Evolutionary conservation across 1,139 yeast species (phyloP), one percentile per base, ranked within the genome.

Genomic region (Magnusiomyces suaveolens): DNA sequence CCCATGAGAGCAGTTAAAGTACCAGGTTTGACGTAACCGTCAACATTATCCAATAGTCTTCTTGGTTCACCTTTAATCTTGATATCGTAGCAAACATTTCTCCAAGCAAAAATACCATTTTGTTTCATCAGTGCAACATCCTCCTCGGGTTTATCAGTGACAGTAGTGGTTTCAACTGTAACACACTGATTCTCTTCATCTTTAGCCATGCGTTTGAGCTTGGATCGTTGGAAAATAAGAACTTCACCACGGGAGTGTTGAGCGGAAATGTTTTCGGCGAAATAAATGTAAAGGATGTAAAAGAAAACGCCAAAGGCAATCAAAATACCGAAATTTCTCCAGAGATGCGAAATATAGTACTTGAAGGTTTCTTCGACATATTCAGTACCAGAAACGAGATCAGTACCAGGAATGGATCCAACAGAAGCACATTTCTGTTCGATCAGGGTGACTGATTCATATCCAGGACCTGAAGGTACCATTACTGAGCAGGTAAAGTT

Each of bases 191-290:
- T 55, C 70, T 66, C 38, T 60, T 61, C 55, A 67, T 60, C 48
- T 64, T 63, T 44, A 61, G 63, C 52, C 61, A 55, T 41, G 64
- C 66, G 8, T 32, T 54, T 12, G 48, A 23, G 18, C 3, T 36
- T 10, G 41, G 18, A 10, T 14, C 51, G 32, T n/a, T 82, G 82
- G 74, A 80, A 86, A 47, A 84, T 75, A 53, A 83, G 74, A 51
- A 84, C 77, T 70, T 86, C 95, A 72, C 94, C 94, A 71, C 81
- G 83, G 67, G 84, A 87, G 72, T 80, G 79, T n/a, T 86, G 80
- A 68, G 87, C 85, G 63, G 80, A 82, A 63, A 82, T 82, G 58
- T 69, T 70, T 69, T 83, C 88, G 59, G 82, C 78, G 58, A 81
- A 73, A 2, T 72, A 39, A 62, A 85, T 66, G 63, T 83, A 81